Percentiles rank a stretch among this genome's conserved stretches.
Conservation (phyloP, 768 basidiomycete species). For the Serendipita sp. region DNA sequence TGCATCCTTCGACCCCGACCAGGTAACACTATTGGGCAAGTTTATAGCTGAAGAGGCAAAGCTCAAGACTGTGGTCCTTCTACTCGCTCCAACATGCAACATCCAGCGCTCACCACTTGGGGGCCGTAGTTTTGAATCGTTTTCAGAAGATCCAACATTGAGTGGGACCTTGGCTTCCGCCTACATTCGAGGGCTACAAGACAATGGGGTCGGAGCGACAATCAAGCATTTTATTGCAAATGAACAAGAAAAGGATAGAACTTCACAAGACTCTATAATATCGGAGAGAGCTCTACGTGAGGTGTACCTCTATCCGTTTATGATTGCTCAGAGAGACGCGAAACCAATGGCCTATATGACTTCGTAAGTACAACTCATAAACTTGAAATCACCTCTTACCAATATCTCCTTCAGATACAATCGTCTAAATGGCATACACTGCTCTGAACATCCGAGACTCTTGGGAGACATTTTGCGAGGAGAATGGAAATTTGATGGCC, state of each 20-base stretch:
- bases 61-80: slow-evolving; percentile 40
- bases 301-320: slow-evolving; percentile 59
- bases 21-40: slow-evolving; percentile 35
- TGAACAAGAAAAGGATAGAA: slow-evolving; percentile 59
- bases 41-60: slow-evolving; percentile 53
- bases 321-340: slow-evolving; percentile 35
- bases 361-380: slow-evolving; percentile 12
- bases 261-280: slow-evolving; percentile 44
- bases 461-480: slow-evolving; percentile 45
- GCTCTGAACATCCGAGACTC: slow-evolving; percentile 44
- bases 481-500: slow-evolving; percentile 60
- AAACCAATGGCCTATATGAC: slow-evolving; percentile 11
- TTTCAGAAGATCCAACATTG: slow-evolving; percentile 62
- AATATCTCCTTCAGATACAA: slow-evolving; percentile 12
- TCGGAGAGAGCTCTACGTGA: slow-evolving; percentile 52
- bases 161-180: slow-evolving; percentile 54
- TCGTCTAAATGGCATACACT: slow-evolving; percentile 50
- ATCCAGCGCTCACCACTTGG: slow-evolving; percentile 50
- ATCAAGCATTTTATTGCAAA: slow-evolving; percentile 72
- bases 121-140: slow-evolving; percentile 50
- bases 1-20: slow-evolving; percentile 48
- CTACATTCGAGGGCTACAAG: slow-evolving; percentile 65
- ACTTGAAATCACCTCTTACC: neutral
- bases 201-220: slow-evolving; percentile 52
- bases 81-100: slow-evolving; percentile 55